Conservation (phyloP, 768 basidiomycete species). For the Amanita pallidorosea region DNA sequence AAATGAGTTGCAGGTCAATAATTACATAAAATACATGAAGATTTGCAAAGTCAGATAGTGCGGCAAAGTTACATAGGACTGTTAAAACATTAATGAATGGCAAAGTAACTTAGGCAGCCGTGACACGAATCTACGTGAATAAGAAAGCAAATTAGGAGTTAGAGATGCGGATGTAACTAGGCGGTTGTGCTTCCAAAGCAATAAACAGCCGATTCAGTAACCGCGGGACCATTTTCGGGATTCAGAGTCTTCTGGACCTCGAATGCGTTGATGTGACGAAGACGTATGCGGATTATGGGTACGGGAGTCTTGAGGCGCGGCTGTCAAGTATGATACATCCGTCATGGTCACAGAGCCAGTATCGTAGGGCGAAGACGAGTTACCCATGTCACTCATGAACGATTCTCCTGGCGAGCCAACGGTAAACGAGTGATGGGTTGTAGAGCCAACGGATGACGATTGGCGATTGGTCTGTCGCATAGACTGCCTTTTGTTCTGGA, state of each 20-base stretch:
- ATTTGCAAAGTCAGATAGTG: conserved; percentile 12
- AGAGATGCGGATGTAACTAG: conserved; percentile 31
- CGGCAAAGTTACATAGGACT: conserved; percentile 2
- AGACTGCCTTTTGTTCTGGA: conserved; percentile 80
- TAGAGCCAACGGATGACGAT: conserved; percentile 32
- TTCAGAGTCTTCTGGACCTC: conserved; percentile 30
- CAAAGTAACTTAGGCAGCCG: conserved; percentile 18
- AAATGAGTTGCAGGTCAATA: not conserved
- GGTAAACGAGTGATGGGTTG: conserved; percentile 39
- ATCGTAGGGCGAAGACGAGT: conserved; percentile 21
- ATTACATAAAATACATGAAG: conserved; percentile 13
- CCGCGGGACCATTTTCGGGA: conserved; percentile 40
- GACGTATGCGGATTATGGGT: conserved; percentile 17
- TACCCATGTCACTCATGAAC: conserved; percentile 29
- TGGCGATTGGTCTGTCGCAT: conserved; percentile 73
- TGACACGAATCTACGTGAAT: conserved; percentile 24
- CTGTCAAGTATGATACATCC: conserved; percentile 26
- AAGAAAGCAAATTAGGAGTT: conserved; percentile 26
- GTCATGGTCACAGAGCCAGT: conserved; percentile 19
- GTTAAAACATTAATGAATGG: conserved; percentile 22
- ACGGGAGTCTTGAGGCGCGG: conserved; percentile 29
- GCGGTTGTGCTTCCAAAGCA: conserved; percentile 17
- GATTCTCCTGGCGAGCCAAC: conserved; percentile 26
- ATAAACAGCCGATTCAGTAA: conserved; percentile 27
- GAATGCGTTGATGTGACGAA: conserved; percentile 34